Percentiles rank a stretch among this genome's conserved stretches.
Conservation (phyloP, 169 alveolate species). For the Cryptosporidium parvum region DNA sequence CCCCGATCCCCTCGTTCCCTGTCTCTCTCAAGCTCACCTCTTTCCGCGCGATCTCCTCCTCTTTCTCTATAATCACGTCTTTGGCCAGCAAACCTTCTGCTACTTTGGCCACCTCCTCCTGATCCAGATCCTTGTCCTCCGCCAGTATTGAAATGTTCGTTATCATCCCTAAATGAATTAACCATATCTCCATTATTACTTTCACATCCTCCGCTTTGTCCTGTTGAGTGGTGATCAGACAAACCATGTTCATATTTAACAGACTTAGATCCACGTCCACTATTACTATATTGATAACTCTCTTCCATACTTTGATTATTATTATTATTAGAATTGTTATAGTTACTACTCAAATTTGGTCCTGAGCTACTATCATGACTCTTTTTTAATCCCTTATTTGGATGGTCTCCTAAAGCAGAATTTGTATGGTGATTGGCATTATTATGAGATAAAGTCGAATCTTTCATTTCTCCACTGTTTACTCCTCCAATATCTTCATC, state of each 20-base stretch:
- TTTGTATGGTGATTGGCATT: neutral
- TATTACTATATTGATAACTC: neutral
- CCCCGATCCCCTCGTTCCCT: neutral
- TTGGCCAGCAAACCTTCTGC: conserved; percentile 9
- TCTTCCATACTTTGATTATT: neutral
- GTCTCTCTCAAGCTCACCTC: neutral
- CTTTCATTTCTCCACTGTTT: neutral
- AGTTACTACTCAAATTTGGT: neutral
- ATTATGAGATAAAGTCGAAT: neutral
- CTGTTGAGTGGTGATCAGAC: neutral
- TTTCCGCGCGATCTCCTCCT: neutral
- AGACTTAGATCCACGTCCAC: conserved; percentile 27
- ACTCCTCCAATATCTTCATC: neutral
- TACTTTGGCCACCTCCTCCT: neutral
- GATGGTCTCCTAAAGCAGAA: neutral
- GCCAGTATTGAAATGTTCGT: neutral
- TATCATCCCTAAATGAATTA: conserved; percentile 4
- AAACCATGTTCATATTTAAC: neutral
- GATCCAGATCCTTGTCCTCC: neutral
- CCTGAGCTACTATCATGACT: conserved; percentile 2
- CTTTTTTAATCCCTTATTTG: neutral
- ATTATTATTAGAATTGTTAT: neutral
- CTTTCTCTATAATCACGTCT: conserved; percentile 28
- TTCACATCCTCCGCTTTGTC: neutral
- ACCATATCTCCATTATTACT: neutral